Evolutionary conservation across 306 rosid species (phyloP), one percentile per base, ranked within the genome.

Genomic region (Ochetophila trinervis): DNA sequence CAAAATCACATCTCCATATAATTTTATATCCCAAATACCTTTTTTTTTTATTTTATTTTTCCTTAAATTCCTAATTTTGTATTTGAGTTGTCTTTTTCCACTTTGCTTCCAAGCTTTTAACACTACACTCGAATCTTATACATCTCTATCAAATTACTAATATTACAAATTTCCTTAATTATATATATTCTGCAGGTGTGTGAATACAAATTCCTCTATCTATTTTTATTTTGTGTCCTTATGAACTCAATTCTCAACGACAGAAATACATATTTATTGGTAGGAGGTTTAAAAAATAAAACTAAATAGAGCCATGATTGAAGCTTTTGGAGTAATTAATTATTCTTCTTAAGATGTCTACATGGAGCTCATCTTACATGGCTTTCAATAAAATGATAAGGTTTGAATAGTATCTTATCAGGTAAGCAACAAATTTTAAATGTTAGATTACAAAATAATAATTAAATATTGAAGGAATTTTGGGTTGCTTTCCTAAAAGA

Each of bases 361-460:
- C 49, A 23, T 55, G 40, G 42, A 11, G 62, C 77, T 73, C 69
- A 67, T 66, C 30, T 6, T 68, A 67, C 58, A 44, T 14, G 72
- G 57, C 24, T 79, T 66, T 73, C 45, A 30, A 32, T 30, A 55
- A 30, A 42, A 16, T 22, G 83, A 73, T 81, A 76, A 70, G 80
- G 66, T 70, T 79, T 71, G 86, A 81, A 75, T 60, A 64, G 67
- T 42, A 45, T 65, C 80, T 79, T 74, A 57, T 50, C 49, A 69
- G 4, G 57, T 65, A 79, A 79, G 80, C 79, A 60, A 73, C 61
- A 18, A 47, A 53, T 24, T 52, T 17, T 45, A 52, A 64, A 67
- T 37, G 3, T 49, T 49, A 60, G 35, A n/a, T 75, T 62, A 47
- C 35, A 49, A 53, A 30, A 53, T 24, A 27, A 27, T 49, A 22